Percentiles rank a stretch among this genome's conserved stretches.
Evolutionary conservation across 2,329 filamentous ascomycete species (phyloP).

Genomic region (Metarhizium album): DNA sequence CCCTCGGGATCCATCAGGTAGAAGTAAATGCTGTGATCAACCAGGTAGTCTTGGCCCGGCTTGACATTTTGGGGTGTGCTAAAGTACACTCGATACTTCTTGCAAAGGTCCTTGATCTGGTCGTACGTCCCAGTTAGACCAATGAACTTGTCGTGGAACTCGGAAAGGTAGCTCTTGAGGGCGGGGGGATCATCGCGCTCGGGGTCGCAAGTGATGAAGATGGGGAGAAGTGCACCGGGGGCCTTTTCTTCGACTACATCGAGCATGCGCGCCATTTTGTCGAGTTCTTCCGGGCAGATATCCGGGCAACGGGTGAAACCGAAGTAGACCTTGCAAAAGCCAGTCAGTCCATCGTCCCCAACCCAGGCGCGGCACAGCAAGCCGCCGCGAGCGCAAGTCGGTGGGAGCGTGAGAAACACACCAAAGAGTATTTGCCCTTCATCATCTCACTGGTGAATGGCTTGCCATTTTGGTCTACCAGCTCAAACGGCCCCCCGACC

Average conservation of each 20-base stretch:
- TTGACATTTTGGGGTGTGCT: slow-evolving; percentile 81
- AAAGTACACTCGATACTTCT: slow-evolving; percentile 94
- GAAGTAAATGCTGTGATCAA: slow-evolving; percentile 99
- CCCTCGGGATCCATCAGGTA: slow-evolving; percentile 98
- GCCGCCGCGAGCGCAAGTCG: neutral
- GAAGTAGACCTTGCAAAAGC: slow-evolving; percentile 67
- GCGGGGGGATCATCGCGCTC: slow-evolving; percentile 80
- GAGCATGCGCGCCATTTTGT: slow-evolving; percentile 97
- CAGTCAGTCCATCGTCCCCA: neutral
- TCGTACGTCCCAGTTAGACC: slow-evolving; percentile 91
- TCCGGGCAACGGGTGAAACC: slow-evolving; percentile 97
- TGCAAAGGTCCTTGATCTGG: slow-evolving; percentile 88
- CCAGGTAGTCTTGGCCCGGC: slow-evolving; percentile 90
- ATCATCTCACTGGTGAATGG: slow-evolving; percentile 69
- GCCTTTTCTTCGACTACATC: slow-evolving; percentile 52
- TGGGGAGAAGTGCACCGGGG: slow-evolving; percentile 51
- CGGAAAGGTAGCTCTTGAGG: slow-evolving; percentile 72
- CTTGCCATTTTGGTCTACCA: slow-evolving; percentile 73
- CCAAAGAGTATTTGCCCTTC: slow-evolving; percentile 75
- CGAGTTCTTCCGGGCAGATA: slow-evolving; percentile 96
- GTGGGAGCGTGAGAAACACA: slow-evolving; percentile 27
- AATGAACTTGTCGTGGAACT: slow-evolving; percentile 81
- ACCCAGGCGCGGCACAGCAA: neutral
- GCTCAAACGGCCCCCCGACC: slow-evolving; percentile 76
- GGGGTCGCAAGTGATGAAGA: slow-evolving; percentile 95